Base-by-base conservation (phyloP, 345 rosid species). In the Lagerstroemia speciosa region DNA sequence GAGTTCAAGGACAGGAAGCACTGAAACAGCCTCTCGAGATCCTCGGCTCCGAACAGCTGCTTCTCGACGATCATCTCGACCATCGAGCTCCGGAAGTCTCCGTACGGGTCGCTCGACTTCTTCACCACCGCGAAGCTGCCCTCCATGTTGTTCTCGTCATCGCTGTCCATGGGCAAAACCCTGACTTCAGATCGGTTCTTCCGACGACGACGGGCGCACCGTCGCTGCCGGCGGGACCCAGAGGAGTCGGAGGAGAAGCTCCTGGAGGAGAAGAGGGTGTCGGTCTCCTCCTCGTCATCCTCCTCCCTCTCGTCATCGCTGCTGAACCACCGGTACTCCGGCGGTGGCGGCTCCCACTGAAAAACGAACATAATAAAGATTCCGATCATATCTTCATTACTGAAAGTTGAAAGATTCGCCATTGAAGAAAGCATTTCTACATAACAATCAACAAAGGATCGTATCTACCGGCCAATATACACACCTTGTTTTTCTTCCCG, bases 111-210 rank as follows among this genome's bases (percentile, higher is more conserved):
- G 8, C 83, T 74, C 0, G 96, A 90, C 64, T 84, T 81, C 87
- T 88, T 90, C 82, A 87, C 97, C 65, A 93, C 91, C 0, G 96
- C 98, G 32, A 86, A 84, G 81, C 97, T 90, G 65, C 78, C 95
- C 40, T 79, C 78, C 65, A 84, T 83, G 67, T 78, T 78, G 46
- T 78, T 37, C 5, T 15, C 29, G 38, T 31, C 76, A 19, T 58
- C 78, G 45, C 52, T 76, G 65, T 40, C 72, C 67, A 76, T n/a
- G 1, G 79, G 79, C 66, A 76, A 27, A 45, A 69, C 63, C 27
- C 72, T 75, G 46, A 66, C 63, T 14, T 74, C 71, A 64, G 78
- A 71, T 15, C 11, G 30, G 53, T 43, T 41, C 38, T 36, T 5
- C 38, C 38, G 38, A 5, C 38, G 5, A 14, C 10, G 60, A 57